Evolutionary conservation across 225 moss, liverwort and hornwort genomes (phyloP).

Genomic region (Polytrichum commune): DNA sequence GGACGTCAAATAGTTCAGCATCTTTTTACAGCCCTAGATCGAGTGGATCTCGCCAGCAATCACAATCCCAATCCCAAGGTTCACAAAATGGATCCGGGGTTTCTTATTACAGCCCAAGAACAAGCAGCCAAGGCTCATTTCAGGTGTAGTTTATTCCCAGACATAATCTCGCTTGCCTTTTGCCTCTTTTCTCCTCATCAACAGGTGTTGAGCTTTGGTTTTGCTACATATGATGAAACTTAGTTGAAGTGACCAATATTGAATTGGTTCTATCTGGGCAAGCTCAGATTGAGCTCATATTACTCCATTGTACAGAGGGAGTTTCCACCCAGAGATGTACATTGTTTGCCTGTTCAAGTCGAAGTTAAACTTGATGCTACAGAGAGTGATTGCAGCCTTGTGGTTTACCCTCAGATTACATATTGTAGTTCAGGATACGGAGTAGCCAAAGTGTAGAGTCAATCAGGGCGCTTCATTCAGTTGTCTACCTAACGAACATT

Average conservation of each 20-base stretch:
- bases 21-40: slow-evolving; percentile 29
- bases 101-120: slow-evolving; percentile 42
- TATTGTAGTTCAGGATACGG: no score
- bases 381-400: no score
- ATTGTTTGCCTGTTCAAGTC: slow-evolving; percentile 8
- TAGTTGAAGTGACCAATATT: slow-evolving; percentile 16
- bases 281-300: slow-evolving; percentile 24
- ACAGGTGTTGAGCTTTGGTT: slow-evolving; percentile 7
- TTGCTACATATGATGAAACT: slow-evolving; percentile 16
- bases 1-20: slow-evolving; percentile 31
- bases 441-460: no score
- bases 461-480: no score
- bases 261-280: slow-evolving; percentile 23
- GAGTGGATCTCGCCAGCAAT: slow-evolving; percentile 41
- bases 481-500: no score
- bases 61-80: slow-evolving; percentile 30
- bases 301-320: slow-evolving; percentile 36
- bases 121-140: slow-evolving; percentile 47
- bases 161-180: neutral
- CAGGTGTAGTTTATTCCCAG: slow-evolving; percentile 24
- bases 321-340: slow-evolving; percentile 34
- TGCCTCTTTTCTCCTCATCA: neutral
- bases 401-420: no score
- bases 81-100: slow-evolving; percentile 37
- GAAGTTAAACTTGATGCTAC: no score